Evolutionary conservation across 495 filamentous ascomycete genomes (phyloP).

Genomic region (Aspergillus ostianus): DNA sequence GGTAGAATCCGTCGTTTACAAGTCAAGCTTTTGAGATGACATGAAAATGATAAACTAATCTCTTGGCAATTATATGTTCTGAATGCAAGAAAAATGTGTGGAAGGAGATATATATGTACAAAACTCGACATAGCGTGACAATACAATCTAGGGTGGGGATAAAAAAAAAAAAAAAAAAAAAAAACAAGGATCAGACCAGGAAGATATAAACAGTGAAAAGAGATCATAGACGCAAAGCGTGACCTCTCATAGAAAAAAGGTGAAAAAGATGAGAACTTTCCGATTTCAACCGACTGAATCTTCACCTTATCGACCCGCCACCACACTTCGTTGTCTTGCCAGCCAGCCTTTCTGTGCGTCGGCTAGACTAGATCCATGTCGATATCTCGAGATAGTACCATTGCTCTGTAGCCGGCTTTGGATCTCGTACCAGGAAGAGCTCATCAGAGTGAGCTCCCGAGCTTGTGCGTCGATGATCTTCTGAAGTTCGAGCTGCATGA

Average conservation of each 20-base stretch:
- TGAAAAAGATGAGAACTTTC: constrained; percentile 2
- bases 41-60: background rate
- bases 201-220: constrained; percentile 4
- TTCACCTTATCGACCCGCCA: constrained; percentile 45
- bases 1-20: too few species aligned
- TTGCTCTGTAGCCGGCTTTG: constrained; percentile 81
- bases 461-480: constrained; percentile 65
- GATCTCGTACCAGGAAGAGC: constrained; percentile 91
- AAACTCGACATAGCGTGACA: background rate
- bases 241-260: constrained; percentile 11
- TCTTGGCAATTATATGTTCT: background rate
- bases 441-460: constrained; percentile 80
- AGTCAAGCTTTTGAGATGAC: background rate
- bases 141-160: constrained; percentile 3
- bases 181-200: background rate
- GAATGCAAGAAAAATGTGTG: background rate
- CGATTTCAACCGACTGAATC: background rate
- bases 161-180: background rate
- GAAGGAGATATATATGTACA: background rate
- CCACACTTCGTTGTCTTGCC: constrained; percentile 77
- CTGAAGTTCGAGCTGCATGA: constrained; percentile 55
- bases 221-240: constrained; percentile 1
- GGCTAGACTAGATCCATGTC: constrained; percentile 57
- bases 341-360: constrained; percentile 87
- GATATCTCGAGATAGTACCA: constrained; percentile 56